Base-by-base conservation (phyloP, 345 rosid species). In the Triadica sebifera region DNA sequence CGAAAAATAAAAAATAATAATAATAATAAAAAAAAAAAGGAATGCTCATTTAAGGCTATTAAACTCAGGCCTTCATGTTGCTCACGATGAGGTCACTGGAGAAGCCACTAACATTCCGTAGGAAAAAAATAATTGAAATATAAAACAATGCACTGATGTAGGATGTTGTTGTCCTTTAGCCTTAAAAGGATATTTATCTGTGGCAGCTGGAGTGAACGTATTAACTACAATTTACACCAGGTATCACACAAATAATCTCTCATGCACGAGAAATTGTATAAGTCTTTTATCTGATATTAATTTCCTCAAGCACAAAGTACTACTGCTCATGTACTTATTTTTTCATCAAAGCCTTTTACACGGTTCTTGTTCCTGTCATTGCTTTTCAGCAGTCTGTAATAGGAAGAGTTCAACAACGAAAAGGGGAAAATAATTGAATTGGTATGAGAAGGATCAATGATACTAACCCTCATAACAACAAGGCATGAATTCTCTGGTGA, bases 381-480 rank as follows among this genome's bases (percentile, higher is more conserved):
- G 41, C 43, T 15, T 55, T 37, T 62, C n/a, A n/a, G n/a, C n/a
- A n/a, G n/a, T n/a, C n/a, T n/a, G n/a, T n/a, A n/a, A n/a, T n/a
- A n/a, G n/a, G n/a, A n/a, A n/a, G n/a, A n/a, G n/a, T n/a, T n/a
- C 43, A 59, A 8, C 12, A 29, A 47, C 49, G 29, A 70, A 5
- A 56, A 76, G 29, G 19, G 46, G 20, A n/a, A 25, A 74, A 34
- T 29, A 57, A n/a, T 13, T 45, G 5, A 58, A 65, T 24, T 13
- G 2, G 65, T 52, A 66, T n/a, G 55, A 73, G 67, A 73, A 16
- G 37, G 8, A 73, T 56, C 7, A 25, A 12, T 13, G 70, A 67
- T 61, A 80, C 84, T 22, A 70, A 94, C 98, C 97, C 73, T 88
- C 46, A 79, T 81, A 72, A 86, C 79, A 73, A 90, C 80, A 77